Percentiles rank a stretch among this genome's conserved stretches.
These are phyloP conservation scores for Ormosia semicastrata DNA, from an alignment of 306 rosid genomes.

Conservation along the genomic window DNA sequence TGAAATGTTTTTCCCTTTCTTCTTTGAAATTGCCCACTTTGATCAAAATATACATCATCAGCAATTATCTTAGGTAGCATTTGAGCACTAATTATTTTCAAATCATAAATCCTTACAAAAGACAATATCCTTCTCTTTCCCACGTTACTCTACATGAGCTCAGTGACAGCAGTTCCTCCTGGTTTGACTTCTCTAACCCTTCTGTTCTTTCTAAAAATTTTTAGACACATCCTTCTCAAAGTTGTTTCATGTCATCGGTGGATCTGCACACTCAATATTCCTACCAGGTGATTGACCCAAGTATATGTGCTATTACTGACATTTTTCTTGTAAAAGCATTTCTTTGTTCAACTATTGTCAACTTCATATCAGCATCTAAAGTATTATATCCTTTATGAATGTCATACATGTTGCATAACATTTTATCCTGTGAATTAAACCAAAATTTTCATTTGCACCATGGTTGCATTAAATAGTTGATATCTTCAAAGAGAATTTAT, in stretches of 20 bases:
- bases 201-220: conserved; percentile 1
- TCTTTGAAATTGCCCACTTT: background rate
- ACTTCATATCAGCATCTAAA: conserved; percentile 8
- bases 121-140: background rate
- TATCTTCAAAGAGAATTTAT: background rate
- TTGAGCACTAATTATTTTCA: background rate
- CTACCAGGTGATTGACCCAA: conserved; percentile 59
- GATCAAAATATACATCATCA: background rate
- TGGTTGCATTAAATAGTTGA: conserved; percentile 5
- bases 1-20: background rate
- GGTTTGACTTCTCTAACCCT: conserved; percentile 25
- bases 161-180: background rate
- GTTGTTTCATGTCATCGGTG: conserved; percentile 89
- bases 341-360: background rate
- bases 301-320: background rate
- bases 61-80: background rate
- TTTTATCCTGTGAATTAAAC: background rate
- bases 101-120: background rate
- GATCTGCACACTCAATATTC: conserved; percentile 88
- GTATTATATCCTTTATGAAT: background rate
- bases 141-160: background rate
- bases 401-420: background rate
- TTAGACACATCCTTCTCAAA: conserved; percentile 88
- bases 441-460: background rate
- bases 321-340: conserved; percentile 7